Conservation (phyloP, 495 filamentous ascomycete species). For the Hyaloscypha variabilis region DNA sequence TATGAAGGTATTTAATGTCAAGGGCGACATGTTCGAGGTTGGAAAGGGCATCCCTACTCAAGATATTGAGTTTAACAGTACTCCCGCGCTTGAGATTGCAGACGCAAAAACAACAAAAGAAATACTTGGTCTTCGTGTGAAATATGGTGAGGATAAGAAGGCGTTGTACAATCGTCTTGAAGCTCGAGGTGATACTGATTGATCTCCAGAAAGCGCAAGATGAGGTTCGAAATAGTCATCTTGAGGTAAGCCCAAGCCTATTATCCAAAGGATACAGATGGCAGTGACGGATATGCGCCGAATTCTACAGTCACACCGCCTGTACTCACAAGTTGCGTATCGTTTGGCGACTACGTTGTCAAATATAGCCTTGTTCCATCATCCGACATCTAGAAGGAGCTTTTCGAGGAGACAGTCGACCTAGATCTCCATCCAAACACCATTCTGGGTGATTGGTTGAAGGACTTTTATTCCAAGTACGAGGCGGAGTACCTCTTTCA, state of each 20-base stretch:
- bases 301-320: constrained; percentile 35
- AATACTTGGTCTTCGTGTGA: constrained; percentile 48
- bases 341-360: constrained; percentile 51
- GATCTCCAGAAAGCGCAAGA: constrained; percentile 45
- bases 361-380: constrained; percentile 49
- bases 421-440: constrained; percentile 40
- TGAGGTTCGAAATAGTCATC: constrained; percentile 40
- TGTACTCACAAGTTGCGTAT: constrained; percentile 52
- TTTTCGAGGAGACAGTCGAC: constrained; percentile 43
- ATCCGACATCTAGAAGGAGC: constrained; percentile 39
- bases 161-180: constrained; percentile 46
- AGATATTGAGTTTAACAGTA: constrained; percentile 52
- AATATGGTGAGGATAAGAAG: constrained; percentile 39
- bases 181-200: constrained; percentile 41
- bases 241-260: constrained; percentile 31
- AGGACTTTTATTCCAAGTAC: constrained; percentile 44
- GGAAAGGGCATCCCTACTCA: constrained; percentile 43
- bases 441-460: constrained; percentile 44
- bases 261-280: not conserved
- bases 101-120: constrained; percentile 48
- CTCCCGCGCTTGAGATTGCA: constrained; percentile 48
- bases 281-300: not conserved
- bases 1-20: constrained; percentile 50
- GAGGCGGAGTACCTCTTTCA: constrained; percentile 51
- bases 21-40: constrained; percentile 46